Base-by-base conservation (phyloP, 176 grass and related monocot species). In the Carex littledalei region DNA sequence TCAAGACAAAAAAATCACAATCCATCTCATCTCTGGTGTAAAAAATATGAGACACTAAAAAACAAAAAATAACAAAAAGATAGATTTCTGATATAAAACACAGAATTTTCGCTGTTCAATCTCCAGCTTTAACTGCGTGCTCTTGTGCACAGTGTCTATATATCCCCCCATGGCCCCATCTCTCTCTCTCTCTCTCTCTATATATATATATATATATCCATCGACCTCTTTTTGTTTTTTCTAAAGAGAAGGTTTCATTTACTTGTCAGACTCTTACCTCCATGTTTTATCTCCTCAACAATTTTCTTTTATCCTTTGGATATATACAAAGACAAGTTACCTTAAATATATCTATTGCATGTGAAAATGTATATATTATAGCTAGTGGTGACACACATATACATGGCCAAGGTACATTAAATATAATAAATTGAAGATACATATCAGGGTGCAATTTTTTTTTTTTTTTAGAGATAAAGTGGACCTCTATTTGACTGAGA, bases 81-180 rank as follows among this genome's bases (percentile, higher is more conserved):
- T 68, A 74, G 41, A 64, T 80, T 35, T 11, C 62, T 72, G 86
- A 29, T 41, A 29, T 41, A 29, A 16, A 68, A 35, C 61, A 83
- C 61, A 83, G 81, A 83, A 83, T 83, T 83, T 68, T 83, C 41
- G 72, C 75, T 86, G 71, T 20, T 45, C 80, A 21, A 68, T 49
- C 59, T 47, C 67, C 68, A 89, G 56, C 95, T 93, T 98, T 94
- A 93, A 86, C 89, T 93, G 95, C 92, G 93, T 98, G 93, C 91
- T 86, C 91, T 84, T 72, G 58, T 26, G 47, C 43, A 72, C 81
- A 83, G 81, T 83, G 11, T 54, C 53, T 68, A 77, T 14, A 45
- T 5, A 82, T 52, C 83, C 91, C 82, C 59, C 47, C 37, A 85
- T 84, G 79, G 56, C 76, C 78, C 85, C 89, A 50, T 2, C 90